A percentile compares a stretch with the other conserved stretches of the same genome.
Evolutionary conservation across 2,329 filamentous ascomycete species (phyloP).

Genomic region (Fusarium praegraminearum): DNA sequence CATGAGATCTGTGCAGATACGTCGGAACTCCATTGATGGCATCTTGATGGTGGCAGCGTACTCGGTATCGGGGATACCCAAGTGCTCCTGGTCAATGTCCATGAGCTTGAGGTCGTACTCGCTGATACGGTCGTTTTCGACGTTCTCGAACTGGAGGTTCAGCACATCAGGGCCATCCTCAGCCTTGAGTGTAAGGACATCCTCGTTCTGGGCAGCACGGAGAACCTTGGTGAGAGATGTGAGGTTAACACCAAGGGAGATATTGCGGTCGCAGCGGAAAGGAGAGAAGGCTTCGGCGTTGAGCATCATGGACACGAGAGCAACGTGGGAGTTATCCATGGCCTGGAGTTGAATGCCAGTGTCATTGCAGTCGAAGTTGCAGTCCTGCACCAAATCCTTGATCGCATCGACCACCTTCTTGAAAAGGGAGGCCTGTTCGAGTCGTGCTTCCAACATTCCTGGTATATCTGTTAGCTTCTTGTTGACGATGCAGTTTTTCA

Average conservation of each 20-base stretch:
- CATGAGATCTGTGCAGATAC: slow-evolving; percentile 92
- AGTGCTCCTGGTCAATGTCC: slow-evolving; percentile 99
- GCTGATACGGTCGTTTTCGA: slow-evolving; percentile 88
- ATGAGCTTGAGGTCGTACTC: slow-evolving; percentile 99
- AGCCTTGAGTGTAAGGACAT: slow-evolving; percentile 95
- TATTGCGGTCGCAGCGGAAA: slow-evolving; percentile 98
- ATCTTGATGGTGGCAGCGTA: slow-evolving; percentile 92
- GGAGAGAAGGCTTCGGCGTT: slow-evolving; percentile 94
- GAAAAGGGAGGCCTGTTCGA: slow-evolving; percentile 91
- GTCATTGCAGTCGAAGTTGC: slow-evolving; percentile 99
- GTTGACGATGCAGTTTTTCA: slow-evolving; percentile 11
- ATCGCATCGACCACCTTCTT: slow-evolving; percentile 99
- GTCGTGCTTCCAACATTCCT: slow-evolving; percentile 93
- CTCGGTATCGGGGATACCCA: slow-evolving; percentile 99
- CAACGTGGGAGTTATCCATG: slow-evolving; percentile 99
- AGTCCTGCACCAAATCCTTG: slow-evolving; percentile 99
- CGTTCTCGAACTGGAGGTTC: slow-evolving; percentile 95
- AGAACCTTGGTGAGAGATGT: slow-evolving; percentile 97
- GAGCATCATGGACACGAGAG: slow-evolving; percentile 98
- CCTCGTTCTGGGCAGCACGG: slow-evolving; percentile 91
- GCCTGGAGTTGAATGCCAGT: slow-evolving; percentile 97
- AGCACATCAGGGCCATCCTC: slow-evolving; percentile 96
- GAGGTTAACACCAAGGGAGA: slow-evolving; percentile 97
- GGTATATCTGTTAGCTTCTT: slow-evolving; percentile 35
- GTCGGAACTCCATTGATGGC: slow-evolving; percentile 90